Percentiles rank a stretch among this genome's conserved stretches.
Conservation (phyloP, 805 yeast species). For the Wickerhamomyces tratensis region DNA sequence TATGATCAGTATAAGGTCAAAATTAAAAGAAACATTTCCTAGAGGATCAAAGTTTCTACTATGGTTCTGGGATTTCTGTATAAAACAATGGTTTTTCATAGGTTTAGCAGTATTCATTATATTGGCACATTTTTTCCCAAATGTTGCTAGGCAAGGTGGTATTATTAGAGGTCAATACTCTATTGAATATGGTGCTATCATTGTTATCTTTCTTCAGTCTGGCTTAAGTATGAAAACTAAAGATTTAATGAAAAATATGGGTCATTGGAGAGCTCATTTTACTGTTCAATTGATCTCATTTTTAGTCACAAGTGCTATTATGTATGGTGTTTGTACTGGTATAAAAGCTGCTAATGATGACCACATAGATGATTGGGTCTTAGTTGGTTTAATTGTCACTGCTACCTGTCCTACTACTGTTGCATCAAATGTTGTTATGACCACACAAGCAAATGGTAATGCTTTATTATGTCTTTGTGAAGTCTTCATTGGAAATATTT, state of each 20-base stretch:
- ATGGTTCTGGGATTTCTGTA: background rate
- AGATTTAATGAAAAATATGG: constrained; percentile 49
- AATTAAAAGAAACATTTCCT: background rate
- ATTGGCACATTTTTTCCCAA: constrained; percentile 69
- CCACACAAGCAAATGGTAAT: constrained; percentile 77
- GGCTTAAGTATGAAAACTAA: constrained; percentile 71
- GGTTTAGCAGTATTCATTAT: constrained; percentile 64
- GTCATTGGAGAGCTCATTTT: constrained; percentile 77
- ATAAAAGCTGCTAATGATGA: constrained; percentile 47
- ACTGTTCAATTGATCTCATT: constrained; percentile 62
- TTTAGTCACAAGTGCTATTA: constrained; percentile 57
- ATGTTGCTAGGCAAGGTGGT: constrained; percentile 80
- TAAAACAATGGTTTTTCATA: constrained; percentile 65
- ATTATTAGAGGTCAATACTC: constrained; percentile 63
- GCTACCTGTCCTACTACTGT: constrained; percentile 90
- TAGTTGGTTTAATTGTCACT: constrained; percentile 75
- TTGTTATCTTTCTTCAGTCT: constrained; percentile 70
- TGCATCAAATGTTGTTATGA: constrained; percentile 88
- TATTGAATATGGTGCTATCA: constrained; percentile 82
- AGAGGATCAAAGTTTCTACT: background rate
- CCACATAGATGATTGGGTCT: constrained; percentile 63
- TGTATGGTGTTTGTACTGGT: constrained; percentile 66
- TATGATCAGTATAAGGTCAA: background rate
- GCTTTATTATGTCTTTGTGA: constrained; percentile 71
- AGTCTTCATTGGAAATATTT: constrained; percentile 73